Conservation (phyloP, 1,139 yeast genomes). For the Nakaseomyces bracarensis region DNA sequence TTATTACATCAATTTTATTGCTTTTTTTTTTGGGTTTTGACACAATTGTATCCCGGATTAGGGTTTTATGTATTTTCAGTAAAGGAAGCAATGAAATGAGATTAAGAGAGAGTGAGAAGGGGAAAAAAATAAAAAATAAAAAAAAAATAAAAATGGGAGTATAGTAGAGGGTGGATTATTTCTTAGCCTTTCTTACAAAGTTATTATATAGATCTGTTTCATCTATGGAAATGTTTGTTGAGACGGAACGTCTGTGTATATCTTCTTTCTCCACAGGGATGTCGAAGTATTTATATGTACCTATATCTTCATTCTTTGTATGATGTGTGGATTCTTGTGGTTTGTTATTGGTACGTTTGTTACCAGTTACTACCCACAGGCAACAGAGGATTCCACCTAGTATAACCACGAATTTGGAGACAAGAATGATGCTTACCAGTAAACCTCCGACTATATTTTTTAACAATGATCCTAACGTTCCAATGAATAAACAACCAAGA, state of each 20-base stretch:
- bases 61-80: too few relatives aligned
- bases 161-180: background rate
- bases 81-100: too few relatives aligned
- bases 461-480: slow-evolving; percentile 17
- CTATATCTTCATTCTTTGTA: slow-evolving; percentile 11
- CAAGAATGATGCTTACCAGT: slow-evolving; percentile 14
- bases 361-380: background rate
- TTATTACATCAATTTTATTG: too few relatives aligned
- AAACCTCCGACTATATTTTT: slow-evolving; percentile 18
- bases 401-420: slow-evolving; percentile 17
- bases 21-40: too few relatives aligned
- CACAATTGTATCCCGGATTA: too few relatives aligned
- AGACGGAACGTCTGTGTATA: background rate
- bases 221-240: background rate
- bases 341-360: slow-evolving; percentile 6
- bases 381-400: slow-evolving; percentile 15
- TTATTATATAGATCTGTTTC: slow-evolving; percentile 5
- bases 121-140: too few relatives aligned
- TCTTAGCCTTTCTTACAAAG: slow-evolving; percentile 4
- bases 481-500: slow-evolving; percentile 17
- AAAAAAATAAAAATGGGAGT: too few relatives aligned
- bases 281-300: slow-evolving; percentile 20
- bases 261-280: slow-evolving; percentile 18
- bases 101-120: too few relatives aligned
- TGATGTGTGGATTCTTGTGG: background rate